Percentiles rank a stretch among this genome's conserved stretches.
Conservation (phyloP, 768 basidiomycete species). For the Daedaleopsis nitida region DNA sequence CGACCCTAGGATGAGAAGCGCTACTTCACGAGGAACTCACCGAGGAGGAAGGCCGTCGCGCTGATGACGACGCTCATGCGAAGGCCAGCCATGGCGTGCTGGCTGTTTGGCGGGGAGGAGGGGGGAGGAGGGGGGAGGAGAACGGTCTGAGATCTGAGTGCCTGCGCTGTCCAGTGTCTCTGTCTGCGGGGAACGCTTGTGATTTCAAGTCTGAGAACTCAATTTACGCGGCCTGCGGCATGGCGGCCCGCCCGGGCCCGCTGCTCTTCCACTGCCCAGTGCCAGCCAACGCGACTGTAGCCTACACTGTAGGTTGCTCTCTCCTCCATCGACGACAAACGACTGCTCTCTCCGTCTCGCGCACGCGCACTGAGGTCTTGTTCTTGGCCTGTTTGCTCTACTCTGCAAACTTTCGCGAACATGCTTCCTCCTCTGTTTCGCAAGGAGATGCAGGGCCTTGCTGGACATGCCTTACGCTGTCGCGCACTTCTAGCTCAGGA, state of each 20-base stretch:
- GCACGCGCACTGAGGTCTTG: background rate
- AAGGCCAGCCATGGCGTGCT: slow-evolving; percentile 55
- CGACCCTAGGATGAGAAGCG: slow-evolving; percentile 1
- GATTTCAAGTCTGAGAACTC: slow-evolving; percentile 8
- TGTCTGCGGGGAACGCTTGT: slow-evolving; percentile 13
- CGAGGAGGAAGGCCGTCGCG: slow-evolving; percentile 79
- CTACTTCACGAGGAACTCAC: slow-evolving; percentile 39
- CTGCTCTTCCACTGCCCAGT: no score
- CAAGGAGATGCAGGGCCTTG: slow-evolving; percentile 1
- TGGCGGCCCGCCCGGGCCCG: slow-evolving; percentile 3
- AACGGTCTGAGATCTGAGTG: slow-evolving; percentile 1
- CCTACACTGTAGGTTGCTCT: no score
- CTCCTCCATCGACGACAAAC: no score
- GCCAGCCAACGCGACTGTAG: background rate
- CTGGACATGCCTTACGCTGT: background rate
- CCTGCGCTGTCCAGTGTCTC: no score
- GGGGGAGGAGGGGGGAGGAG: slow-evolving; percentile 7
- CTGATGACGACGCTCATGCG: slow-evolving; percentile 76
- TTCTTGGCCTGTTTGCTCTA: background rate
- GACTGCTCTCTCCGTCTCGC: no score
- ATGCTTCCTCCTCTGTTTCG: slow-evolving; percentile 7
- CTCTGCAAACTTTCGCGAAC: background rate
- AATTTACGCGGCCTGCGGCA: slow-evolving; percentile 3
- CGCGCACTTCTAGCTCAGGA: background rate
- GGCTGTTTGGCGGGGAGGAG: background rate